These are phyloP conservation scores for Baorangia bicolor DNA, from an alignment of 768 basidiomycete species.

Conservation along the genomic window DNA sequence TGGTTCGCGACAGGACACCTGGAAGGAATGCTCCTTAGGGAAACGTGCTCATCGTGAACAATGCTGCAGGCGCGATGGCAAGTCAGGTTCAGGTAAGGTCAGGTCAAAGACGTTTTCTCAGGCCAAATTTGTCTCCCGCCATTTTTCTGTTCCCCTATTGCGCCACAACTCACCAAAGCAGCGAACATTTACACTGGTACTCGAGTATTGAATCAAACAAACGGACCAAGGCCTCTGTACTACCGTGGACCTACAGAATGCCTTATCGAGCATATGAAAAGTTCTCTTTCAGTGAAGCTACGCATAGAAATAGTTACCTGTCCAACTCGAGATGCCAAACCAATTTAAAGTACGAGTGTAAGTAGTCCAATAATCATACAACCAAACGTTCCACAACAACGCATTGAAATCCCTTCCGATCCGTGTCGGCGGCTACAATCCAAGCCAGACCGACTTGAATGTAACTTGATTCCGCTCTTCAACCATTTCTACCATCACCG, in stretches of 20 bases:
- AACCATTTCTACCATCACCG: background rate
- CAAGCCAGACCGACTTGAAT: too few relatives aligned
- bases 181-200: too few relatives aligned
- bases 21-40: too few relatives aligned
- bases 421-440: background rate
- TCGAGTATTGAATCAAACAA: too few relatives aligned
- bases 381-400: background rate
- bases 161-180: too few relatives aligned
- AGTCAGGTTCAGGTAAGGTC: background rate
- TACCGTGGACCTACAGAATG: constrained; percentile 19
- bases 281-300: background rate
- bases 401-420: background rate
- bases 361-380: background rate
- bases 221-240: too few relatives aligned
- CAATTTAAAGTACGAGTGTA: too few relatives aligned
- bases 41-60: background rate
- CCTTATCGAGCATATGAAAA: constrained; percentile 6
- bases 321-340: background rate
- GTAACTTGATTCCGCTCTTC: background rate
- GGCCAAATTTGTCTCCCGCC: background rate
- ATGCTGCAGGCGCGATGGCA: too few relatives aligned
- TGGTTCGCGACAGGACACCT: background rate
- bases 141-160: background rate
- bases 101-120: too few relatives aligned
- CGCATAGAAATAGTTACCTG: background rate